Evolutionary conservation across 2,329 filamentous ascomycete genomes (phyloP).

Genomic region (Coccinonectria pachysandricola): DNA sequence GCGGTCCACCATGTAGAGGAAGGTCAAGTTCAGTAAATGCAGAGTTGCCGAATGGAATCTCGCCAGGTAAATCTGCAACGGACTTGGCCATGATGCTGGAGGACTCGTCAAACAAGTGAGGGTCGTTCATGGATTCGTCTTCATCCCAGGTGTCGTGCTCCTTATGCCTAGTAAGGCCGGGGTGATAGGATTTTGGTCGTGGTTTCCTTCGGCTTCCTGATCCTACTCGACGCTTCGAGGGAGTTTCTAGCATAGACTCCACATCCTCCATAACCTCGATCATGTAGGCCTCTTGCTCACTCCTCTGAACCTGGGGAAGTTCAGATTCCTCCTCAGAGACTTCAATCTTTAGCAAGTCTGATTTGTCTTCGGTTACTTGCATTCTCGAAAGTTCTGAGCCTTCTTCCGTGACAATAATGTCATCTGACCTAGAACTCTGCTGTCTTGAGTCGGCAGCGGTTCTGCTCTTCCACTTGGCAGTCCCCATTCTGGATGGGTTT

Average conservation of each 20-base stretch:
- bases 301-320: conserved; percentile 7
- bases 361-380: conserved; percentile 5
- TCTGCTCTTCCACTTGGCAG: too few species aligned
- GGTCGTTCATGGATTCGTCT: conserved; percentile 18
- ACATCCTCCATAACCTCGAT: conserved; percentile 26
- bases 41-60: conserved; percentile 55
- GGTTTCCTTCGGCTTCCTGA: conserved; percentile 17
- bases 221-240: conserved; percentile 25
- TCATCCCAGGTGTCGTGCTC: conserved; percentile 22
- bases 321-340: conserved; percentile 15
- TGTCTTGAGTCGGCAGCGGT: conserved; percentile 17
- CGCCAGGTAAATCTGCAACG: conserved; percentile 42
- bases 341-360: conserved; percentile 17
- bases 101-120: conserved; percentile 22
- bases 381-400: conserved; percentile 12
- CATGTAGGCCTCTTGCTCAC: conserved; percentile 12
- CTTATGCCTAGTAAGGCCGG: conserved; percentile 11
- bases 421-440: conserved; percentile 14
- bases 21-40: conserved; percentile 57
- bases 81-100: conserved; percentile 37
- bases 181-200: conserved; percentile 16
- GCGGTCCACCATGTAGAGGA: conserved; percentile 36
- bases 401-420: conserved; percentile 8
- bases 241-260: conserved; percentile 28
- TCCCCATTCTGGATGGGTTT: too few species aligned